A percentile compares a stretch with the other conserved stretches of the same genome.
phyloP scores from a whole-genome alignment of 2,329 filamentous ascomycete species.

The Paraconiothyrium brasiliense region DNA sequence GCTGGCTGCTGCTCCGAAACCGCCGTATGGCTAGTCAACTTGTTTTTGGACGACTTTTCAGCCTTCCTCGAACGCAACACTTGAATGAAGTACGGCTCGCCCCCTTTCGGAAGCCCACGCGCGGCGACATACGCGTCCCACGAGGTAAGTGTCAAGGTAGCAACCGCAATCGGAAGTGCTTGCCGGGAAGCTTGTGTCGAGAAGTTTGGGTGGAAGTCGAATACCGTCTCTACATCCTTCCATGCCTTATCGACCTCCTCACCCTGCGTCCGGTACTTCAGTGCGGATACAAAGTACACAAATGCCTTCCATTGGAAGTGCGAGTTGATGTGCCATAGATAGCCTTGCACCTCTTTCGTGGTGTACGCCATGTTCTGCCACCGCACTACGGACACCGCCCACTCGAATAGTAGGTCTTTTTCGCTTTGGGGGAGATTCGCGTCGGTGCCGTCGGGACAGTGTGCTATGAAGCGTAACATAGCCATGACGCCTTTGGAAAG shows the following conservation, averaged over 20 bases:
- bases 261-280: slow-evolving; percentile 37
- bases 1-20: background rate
- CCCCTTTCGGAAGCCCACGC: slow-evolving; percentile 16
- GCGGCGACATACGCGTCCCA: slow-evolving; percentile 49
- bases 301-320: slow-evolving; percentile 64
- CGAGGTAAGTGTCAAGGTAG: slow-evolving; percentile 55
- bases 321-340: slow-evolving; percentile 57
- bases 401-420: slow-evolving; percentile 52
- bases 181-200: slow-evolving; percentile 45
- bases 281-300: slow-evolving; percentile 57
- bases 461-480: slow-evolving; percentile 55
- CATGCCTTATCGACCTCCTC: slow-evolving; percentile 52
- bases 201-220: slow-evolving; percentile 54
- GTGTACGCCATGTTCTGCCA: slow-evolving; percentile 53
- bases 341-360: slow-evolving; percentile 52
- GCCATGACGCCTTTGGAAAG: slow-evolving; percentile 56
- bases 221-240: slow-evolving; percentile 56
- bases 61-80: slow-evolving; percentile 25
- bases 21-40: too few species aligned
- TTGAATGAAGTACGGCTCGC: slow-evolving; percentile 36
- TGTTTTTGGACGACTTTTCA: background rate
- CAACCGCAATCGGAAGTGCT: slow-evolving; percentile 55
- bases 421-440: slow-evolving; percentile 42
- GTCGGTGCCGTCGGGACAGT: slow-evolving; percentile 53
- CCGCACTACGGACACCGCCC: slow-evolving; percentile 53